These are phyloP conservation scores for Xylaria sp. DNA, from an alignment of 2,329 filamentous ascomycete genomes.

Conservation along the genomic window DNA sequence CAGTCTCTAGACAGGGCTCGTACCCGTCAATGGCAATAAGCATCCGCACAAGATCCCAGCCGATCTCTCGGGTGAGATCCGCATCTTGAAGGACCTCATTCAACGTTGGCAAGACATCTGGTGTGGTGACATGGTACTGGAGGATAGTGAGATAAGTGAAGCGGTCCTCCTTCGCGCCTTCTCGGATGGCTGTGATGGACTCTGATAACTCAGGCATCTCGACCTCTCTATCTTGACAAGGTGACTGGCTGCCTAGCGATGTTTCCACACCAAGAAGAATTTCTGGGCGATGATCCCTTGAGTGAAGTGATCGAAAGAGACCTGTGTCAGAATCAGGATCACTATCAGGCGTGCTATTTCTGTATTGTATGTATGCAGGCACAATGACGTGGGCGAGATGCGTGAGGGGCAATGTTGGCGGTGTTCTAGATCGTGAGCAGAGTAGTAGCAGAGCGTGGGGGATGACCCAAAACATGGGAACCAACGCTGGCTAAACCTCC, in stretches of 20 bases:
- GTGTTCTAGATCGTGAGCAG: constrained; percentile 34
- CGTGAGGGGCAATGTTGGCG: constrained; percentile 35
- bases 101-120: constrained; percentile 69
- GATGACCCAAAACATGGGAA: neutral
- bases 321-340: neutral
- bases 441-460: constrained; percentile 16
- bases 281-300: neutral
- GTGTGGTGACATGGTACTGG: constrained; percentile 52
- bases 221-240: constrained; percentile 12
- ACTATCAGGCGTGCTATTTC: constrained; percentile 11
- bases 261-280: neutral
- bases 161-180: constrained; percentile 62
- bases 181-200: constrained; percentile 48
- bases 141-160: constrained; percentile 83
- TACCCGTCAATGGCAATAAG: constrained; percentile 75
- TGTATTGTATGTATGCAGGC: constrained; percentile 23
- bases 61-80: constrained; percentile 78
- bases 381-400: constrained; percentile 37
- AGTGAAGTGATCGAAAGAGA: constrained; percentile 3
- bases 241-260: neutral
- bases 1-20: constrained; percentile 77
- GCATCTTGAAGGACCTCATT: constrained; percentile 76
- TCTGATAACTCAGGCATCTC: constrained; percentile 47
- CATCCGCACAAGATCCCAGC: constrained; percentile 85
- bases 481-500: constrained; percentile 1